Evolutionary conservation across 1,284 basidiomycete genomes (phyloP), one percentile per base, ranked within the genome.

Genomic region (Tylopilus sp.): DNA sequence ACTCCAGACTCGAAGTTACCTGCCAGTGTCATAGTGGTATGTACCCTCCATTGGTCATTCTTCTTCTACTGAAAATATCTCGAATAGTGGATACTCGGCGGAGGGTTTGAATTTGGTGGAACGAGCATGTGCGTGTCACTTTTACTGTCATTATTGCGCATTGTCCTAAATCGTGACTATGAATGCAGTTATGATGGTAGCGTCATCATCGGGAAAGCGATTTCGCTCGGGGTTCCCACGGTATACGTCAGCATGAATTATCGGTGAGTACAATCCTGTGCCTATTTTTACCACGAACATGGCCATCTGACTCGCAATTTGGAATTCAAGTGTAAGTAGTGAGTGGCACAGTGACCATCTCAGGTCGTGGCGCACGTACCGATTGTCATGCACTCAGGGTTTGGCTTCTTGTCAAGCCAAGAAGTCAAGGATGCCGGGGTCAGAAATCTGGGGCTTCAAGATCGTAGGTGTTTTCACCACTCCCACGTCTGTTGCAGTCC

Each of bases 381-480:
- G 13, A 47, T 18, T 13, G 22, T 5, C 13, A 5, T 49, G 32
- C 6, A 8, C 26, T 61, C 52, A 82, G 79, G 80, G 0, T 83
- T 82, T 66, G 87, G 87, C 0, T 89, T 88, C 70, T 69, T 87
- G 52, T 82, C 82, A 4, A 79, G 87, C n/a, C 71, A 84, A 63
- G 84, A 89, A 69, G 82, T 86, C 29, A 80, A 81, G 57, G 81
- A 77, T 16, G 87, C 84, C 10, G 85, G 86, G 3, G 75, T 87
- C 3, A 83, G 84, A 3, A 90, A 90, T 70, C 72, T 87, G 1
- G 89, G 89, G 7, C 74, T 89, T 4, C 82, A 81, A 60, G 86
- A 88, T 69, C 86, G 87, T 87, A 67, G 70, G 85, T 78, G 6
- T 53, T 47, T 8, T 10, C 49, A 10, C 16, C 29, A 7, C 10